Evolutionary conservation across 2,329 filamentous ascomycete genomes (phyloP).

Genomic region (Elsinoe batatas): DNA sequence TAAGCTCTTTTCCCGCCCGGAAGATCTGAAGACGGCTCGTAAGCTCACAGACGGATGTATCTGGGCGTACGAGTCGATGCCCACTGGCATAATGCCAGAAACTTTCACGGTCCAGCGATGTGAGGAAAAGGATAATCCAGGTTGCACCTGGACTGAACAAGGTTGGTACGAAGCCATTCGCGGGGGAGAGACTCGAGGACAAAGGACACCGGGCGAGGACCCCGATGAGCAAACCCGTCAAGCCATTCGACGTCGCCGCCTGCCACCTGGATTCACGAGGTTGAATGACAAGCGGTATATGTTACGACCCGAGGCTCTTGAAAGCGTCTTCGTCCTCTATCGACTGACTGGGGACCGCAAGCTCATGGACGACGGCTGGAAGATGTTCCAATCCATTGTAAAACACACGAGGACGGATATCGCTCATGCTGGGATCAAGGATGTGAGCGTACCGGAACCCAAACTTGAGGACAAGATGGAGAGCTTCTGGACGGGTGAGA

Average conservation of each 20-base stretch:
- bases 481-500: slow-evolving; percentile 57
- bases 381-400: slow-evolving; percentile 59
- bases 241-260: slow-evolving; percentile 32
- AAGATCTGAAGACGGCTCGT: slow-evolving; percentile 47
- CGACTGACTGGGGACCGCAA: slow-evolving; percentile 57
- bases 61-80: slow-evolving; percentile 50
- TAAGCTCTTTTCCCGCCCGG: slow-evolving; percentile 46
- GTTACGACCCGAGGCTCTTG: slow-evolving; percentile 67
- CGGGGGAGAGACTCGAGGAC: slow-evolving; percentile 24
- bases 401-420: slow-evolving; percentile 51
- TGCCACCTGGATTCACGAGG: slow-evolving; percentile 47
- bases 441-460: slow-evolving; percentile 44
- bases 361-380: slow-evolving; percentile 62
- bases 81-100: slow-evolving; percentile 54
- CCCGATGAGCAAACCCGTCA: slow-evolving; percentile 19
- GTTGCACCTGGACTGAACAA: slow-evolving; percentile 39
- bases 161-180: slow-evolving; percentile 33
- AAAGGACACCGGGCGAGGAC: slow-evolving; percentile 16
- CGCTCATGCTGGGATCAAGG: slow-evolving; percentile 56
- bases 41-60: slow-evolving; percentile 54
- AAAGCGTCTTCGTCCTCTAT: slow-evolving; percentile 71
- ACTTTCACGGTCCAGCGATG: slow-evolving; percentile 42
- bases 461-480: slow-evolving; percentile 54
- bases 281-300: slow-evolving; percentile 52
- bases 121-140: slow-evolving; percentile 23